Evolutionary conservation across 2,329 filamentous ascomycete genomes (phyloP), one percentile per base, ranked within the genome.

Genomic region (Sarocladiaceae sp.): DNA sequence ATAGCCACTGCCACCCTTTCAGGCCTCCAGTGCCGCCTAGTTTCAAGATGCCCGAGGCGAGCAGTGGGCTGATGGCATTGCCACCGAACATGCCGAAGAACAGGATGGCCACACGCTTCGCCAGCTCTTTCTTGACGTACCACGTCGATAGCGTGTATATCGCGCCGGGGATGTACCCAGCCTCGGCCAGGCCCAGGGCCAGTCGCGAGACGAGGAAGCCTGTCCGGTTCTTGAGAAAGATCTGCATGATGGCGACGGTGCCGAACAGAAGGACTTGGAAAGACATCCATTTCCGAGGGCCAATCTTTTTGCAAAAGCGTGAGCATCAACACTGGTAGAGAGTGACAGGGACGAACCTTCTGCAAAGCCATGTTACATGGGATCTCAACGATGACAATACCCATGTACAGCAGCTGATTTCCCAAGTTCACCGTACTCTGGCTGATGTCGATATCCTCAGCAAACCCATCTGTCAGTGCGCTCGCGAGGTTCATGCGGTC

Each of bases 61-160:
- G 55, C 2, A 76, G 58, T 0, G 71, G 69, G 20, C 67, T 70
- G 2, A 74, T 58, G 0, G 72, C 70, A 18, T 70, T 70, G 0
- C 70, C 72, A 0, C 70, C 65, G 47, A 75, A 73, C 65, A 75
- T 74, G 9, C 72, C 72, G 33, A 76, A 72, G 53, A 75, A 76
- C 46, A 76, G 69, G 0, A 75, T 51, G 1, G 72, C 69, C 6
- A 74, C 64, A 13, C 72, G 59, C 43, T 66, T 67, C 1, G 68
- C 66, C 1, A 73, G 56, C 47, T 75, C 70, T 1, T 58, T 51
- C 31, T 63, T 64, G 0, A 62, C 67, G 45, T 76, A 76, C 71
- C 70, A 76, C 1, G 65, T 72, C 0, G 72, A 73, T 3, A 76
- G 55, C 0, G 70, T 41, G 13, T 26, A 41, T 3, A 41, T 16